These are phyloP conservation scores for Populus nigra DNA, from an alignment of 345 rosid species.

Conservation along the genomic window DNA sequence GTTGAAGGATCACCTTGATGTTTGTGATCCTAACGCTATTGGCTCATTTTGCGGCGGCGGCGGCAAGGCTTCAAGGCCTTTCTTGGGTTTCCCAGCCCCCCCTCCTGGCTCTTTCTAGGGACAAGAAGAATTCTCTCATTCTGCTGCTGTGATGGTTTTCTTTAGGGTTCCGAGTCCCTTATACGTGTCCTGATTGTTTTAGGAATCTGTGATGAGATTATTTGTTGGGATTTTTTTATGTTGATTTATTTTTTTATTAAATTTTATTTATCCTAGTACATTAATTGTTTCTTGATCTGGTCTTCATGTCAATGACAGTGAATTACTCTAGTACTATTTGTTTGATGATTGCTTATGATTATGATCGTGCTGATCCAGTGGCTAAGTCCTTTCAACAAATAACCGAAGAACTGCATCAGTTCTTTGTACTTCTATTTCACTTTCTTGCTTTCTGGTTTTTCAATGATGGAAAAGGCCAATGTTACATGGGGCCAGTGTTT, in stretches of 20 bases:
- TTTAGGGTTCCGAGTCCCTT: too few species aligned
- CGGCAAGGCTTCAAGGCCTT: constrained; percentile 36
- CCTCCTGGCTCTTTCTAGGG: constrained; percentile 35
- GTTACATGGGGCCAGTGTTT: too few species aligned
- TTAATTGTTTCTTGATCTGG: not conserved
- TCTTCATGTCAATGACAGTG: not conserved
- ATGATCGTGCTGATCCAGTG: not conserved
- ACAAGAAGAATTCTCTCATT: not conserved
- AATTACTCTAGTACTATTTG: not conserved
- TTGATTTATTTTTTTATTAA: not conserved
- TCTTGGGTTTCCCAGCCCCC: constrained; percentile 40
- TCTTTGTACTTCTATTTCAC: too few species aligned
- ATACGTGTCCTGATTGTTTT: not conserved
- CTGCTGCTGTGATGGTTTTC: not conserved
- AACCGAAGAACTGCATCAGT: too few species aligned
- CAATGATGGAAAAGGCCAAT: too few species aligned
- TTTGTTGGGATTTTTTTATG: not conserved
- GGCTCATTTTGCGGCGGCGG: constrained; percentile 1
- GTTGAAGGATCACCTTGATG: constrained; percentile 49
- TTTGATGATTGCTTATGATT: not conserved
- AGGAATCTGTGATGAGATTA: not conserved
- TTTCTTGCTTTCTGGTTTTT: too few species aligned
- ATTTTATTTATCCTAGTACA: not conserved
- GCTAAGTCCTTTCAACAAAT: not conserved
- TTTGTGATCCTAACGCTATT: constrained; percentile 35